Conservation (phyloP, 2,329 filamentous ascomycete genomes). For the Colletotrichum kahawae region DNA sequence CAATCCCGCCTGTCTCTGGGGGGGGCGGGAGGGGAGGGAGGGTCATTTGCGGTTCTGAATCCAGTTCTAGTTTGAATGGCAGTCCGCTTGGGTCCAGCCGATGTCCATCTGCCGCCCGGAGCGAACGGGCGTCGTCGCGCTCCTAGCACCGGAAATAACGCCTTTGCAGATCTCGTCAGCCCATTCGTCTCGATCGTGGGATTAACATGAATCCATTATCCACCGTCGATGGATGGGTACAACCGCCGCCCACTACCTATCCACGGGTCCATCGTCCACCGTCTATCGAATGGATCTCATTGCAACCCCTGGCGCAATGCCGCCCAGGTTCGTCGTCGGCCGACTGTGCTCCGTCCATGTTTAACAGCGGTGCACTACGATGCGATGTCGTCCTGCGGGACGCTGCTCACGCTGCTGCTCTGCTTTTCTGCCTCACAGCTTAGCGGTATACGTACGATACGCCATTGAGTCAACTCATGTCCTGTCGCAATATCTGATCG, state of each 20-base stretch:
- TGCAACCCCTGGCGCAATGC: not conserved
- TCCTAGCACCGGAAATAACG: slow-evolving; percentile 6
- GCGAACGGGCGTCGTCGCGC: not conserved
- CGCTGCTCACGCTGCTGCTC: not conserved
- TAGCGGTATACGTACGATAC: not conserved
- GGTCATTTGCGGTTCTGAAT: not conserved
- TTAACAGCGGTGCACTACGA: not conserved
- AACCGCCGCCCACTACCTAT: not conserved
- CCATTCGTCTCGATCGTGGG: not conserved
- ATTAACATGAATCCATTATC: not conserved
- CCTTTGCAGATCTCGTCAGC: not conserved
- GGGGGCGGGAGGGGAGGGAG: too few relatives aligned
- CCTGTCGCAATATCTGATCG: not conserved
- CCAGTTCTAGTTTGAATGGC: not conserved
- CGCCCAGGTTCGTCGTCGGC: not conserved
- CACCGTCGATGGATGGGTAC: not conserved
- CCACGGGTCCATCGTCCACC: not conserved
- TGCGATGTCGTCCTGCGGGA: not conserved
- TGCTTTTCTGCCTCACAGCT: not conserved
- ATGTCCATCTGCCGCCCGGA: slow-evolving; percentile 1
- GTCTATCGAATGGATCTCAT: not conserved
- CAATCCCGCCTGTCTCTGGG: too few relatives aligned
- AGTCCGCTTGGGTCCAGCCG: not conserved
- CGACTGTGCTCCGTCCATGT: not conserved
- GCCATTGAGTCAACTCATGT: not conserved